A percentile compares a stretch with the other conserved stretches of the same genome.
Evolutionary conservation across 2,329 filamentous ascomycete species (phyloP).

Genomic region (Allantophomopsis lycopodina): DNA sequence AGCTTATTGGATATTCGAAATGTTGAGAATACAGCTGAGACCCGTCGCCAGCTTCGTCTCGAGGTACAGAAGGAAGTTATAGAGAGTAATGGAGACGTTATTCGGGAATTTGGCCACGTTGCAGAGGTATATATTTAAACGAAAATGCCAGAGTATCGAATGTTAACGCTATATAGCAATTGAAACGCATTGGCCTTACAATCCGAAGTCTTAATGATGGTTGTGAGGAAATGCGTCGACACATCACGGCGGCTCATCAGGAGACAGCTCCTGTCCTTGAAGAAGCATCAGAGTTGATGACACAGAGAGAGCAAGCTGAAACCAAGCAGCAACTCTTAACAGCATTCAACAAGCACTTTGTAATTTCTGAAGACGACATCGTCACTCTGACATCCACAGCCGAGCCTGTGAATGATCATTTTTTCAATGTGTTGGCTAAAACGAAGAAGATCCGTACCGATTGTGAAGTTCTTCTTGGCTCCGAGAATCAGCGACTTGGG

Average conservation of each 20-base stretch:
- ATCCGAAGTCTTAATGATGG: constrained; percentile 67
- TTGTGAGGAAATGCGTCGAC: constrained; percentile 67
- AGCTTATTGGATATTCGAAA: constrained; percentile 61
- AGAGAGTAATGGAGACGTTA: constrained; percentile 78
- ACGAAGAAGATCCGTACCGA: constrained; percentile 82
- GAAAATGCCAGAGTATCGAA: constrained; percentile 1
- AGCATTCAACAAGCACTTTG: constrained; percentile 70
- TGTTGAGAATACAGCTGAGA: constrained; percentile 62
- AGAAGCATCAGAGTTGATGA: constrained; percentile 62
- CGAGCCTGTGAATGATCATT: constrained; percentile 73
- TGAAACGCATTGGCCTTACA: constrained; percentile 68
- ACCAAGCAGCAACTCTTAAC: constrained; percentile 66
- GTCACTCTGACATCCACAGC: constrained; percentile 62
- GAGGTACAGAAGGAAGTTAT: constrained; percentile 88
- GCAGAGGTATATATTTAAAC: constrained; percentile 50
- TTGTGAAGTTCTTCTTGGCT: constrained; percentile 77
- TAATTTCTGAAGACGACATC: constrained; percentile 70
- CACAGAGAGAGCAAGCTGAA: constrained; percentile 61
- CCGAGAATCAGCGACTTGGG: constrained; percentile 78
- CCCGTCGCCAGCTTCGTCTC: constrained; percentile 64
- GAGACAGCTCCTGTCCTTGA: constrained; percentile 63
- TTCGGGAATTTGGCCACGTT: constrained; percentile 78
- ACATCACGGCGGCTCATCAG: constrained; percentile 61
- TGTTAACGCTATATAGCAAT: constrained; percentile 46
- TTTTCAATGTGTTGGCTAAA: constrained; percentile 65